phyloP scores from a whole-genome alignment of 2,329 filamentous ascomycete genomes.

The Fusarium staphyleae region DNA sequence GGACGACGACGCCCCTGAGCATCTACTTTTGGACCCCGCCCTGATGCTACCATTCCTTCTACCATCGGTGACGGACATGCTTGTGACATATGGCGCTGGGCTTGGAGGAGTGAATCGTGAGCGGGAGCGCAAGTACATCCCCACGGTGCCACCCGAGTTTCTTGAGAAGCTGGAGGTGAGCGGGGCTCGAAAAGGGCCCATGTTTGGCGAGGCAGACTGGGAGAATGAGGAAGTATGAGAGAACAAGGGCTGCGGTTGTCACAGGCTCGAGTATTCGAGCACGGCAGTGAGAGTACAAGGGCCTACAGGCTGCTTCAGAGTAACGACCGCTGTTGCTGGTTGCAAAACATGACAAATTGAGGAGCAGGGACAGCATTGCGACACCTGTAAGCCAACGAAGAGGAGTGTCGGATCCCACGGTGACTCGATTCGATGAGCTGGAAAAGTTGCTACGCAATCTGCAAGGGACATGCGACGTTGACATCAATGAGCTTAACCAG shows the following conservation, averaged over 20 bases:
- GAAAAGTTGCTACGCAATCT: constrained; percentile 36
- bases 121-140: constrained; percentile 92
- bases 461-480: constrained; percentile 33
- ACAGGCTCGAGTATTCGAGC: constrained; percentile 1
- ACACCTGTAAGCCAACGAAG: constrained; percentile 7
- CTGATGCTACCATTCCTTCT: constrained; percentile 95
- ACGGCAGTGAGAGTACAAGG: background rate
- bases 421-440: constrained; percentile 14
- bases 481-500: constrained; percentile 15
- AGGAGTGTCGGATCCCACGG: constrained; percentile 4
- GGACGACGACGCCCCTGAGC: constrained; percentile 73
- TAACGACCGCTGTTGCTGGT: constrained; percentile 8
- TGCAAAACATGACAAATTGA: constrained; percentile 3
- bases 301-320: constrained; percentile 5
- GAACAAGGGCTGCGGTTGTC: constrained; percentile 8
- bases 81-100: constrained; percentile 91
- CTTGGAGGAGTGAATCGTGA: constrained; percentile 93
- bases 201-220: constrained; percentile 71
- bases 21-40: constrained; percentile 85
- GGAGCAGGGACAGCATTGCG: constrained; percentile 16
- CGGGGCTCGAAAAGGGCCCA: constrained; percentile 59
- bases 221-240: constrained; percentile 67
- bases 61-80: constrained; percentile 96
- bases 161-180: constrained; percentile 80
- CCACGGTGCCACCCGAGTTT: constrained; percentile 93